Conservation (phyloP, 106 monocot genomes). For the Hemerocallis citrina region DNA sequence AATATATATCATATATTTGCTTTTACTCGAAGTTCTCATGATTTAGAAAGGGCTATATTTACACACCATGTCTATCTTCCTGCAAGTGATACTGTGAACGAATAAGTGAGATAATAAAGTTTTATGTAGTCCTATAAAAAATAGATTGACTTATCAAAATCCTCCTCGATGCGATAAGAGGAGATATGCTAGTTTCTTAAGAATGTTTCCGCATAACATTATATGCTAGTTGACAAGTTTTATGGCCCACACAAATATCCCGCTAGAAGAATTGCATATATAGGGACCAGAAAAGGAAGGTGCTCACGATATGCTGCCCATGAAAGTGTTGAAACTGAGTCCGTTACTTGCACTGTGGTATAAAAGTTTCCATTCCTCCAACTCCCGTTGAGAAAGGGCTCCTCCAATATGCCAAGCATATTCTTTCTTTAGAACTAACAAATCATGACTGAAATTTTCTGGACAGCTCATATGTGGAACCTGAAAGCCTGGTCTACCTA, state of each 20-base stretch:
- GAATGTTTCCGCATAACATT: constrained; percentile 3
- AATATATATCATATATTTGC: too few species aligned
- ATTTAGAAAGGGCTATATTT: too few species aligned
- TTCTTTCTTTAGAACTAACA: constrained; percentile 58
- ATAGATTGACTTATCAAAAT: neutral
- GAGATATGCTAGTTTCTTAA: neutral
- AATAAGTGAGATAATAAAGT: neutral
- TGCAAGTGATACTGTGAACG: too few species aligned
- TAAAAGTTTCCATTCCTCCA: constrained; percentile 83
- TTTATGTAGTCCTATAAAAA: neutral
- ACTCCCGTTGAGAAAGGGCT: constrained; percentile 56
- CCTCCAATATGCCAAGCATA: constrained; percentile 97
- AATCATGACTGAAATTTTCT: constrained; percentile 38
- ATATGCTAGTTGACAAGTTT: neutral
- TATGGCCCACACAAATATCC: neutral
- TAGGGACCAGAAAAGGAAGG: neutral
- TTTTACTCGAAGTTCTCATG: too few species aligned
- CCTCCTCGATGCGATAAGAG: neutral
- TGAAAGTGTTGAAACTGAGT: constrained; percentile 90
- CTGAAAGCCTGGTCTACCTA: constrained; percentile 71
- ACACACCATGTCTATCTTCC: too few species aligned
- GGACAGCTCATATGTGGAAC: constrained; percentile 56
- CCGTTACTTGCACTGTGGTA: constrained; percentile 83
- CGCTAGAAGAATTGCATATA: neutral
- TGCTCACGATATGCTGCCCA: constrained; percentile 79